Evolutionary conservation across 768 basidiomycete genomes (phyloP).

Genomic region (Kwoniella sp.): DNA sequence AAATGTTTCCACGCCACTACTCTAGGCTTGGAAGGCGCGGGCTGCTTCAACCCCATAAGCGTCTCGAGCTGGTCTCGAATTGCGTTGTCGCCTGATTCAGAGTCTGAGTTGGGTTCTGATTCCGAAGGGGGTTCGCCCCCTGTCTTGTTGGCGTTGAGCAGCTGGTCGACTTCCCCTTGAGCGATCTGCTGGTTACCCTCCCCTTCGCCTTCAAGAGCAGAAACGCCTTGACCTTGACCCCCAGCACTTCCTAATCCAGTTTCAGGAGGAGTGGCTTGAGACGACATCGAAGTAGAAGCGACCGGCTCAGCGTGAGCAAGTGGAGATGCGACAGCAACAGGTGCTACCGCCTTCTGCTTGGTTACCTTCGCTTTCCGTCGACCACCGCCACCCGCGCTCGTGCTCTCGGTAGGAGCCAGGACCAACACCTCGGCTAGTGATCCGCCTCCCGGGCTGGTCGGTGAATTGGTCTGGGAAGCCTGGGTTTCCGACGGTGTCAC

Average conservation of each 20-base stretch:
- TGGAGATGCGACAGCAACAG: conserved; percentile 3
- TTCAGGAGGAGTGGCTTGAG: neutral
- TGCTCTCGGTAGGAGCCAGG: conserved; percentile 9
- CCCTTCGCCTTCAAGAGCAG: conserved; percentile 11
- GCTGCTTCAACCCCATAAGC: neutral
- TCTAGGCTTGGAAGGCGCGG: conserved; percentile 5
- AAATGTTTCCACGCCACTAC: conserved; percentile 64
- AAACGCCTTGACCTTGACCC: neutral
- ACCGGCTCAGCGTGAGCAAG: neutral
- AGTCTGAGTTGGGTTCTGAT: neutral
- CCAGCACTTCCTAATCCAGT: neutral
- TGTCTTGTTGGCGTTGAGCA: conserved; percentile 10
- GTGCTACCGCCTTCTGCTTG: conserved; percentile 6
- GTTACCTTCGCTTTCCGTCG: conserved; percentile 21
- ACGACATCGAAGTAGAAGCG: neutral
- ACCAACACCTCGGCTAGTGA: conserved; percentile 15
- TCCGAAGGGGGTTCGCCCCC: neutral
- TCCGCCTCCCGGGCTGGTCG: conserved; percentile 12
- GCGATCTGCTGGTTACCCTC: conserved; percentile 16
- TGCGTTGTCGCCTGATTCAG: conserved; percentile 3
- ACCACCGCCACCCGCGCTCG: conserved; percentile 10
- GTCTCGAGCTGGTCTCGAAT: neutral
- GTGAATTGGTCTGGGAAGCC: conserved; percentile 8
- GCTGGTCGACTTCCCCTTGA: conserved; percentile 12
- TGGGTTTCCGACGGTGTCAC: neutral